phyloP scores from a whole-genome alignment of 768 basidiomycete species.

The Serpula lacrymans region DNA sequence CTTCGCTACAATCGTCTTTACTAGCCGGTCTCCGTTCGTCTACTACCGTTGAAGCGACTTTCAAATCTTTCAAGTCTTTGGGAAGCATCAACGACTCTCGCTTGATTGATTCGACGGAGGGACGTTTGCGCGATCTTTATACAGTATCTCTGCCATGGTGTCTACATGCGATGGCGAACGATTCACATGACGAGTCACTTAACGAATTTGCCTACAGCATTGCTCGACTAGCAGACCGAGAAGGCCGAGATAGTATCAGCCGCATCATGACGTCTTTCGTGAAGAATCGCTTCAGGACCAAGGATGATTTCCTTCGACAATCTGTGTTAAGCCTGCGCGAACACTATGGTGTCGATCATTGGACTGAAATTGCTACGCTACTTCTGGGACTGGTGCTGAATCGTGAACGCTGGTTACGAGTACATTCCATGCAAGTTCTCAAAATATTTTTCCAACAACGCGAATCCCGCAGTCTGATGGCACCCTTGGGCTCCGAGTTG shows the following conservation, averaged over 20 bases:
- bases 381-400: slow-evolving; percentile 88
- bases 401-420: slow-evolving; percentile 72
- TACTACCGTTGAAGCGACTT: slow-evolving; percentile 59
- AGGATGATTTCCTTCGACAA: slow-evolving; percentile 91
- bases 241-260: slow-evolving; percentile 74
- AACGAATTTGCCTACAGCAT: slow-evolving; percentile 73
- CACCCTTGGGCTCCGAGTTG: slow-evolving; percentile 77
- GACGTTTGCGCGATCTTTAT: slow-evolving; percentile 79
- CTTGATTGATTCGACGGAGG: slow-evolving; percentile 68
- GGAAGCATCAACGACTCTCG: slow-evolving; percentile 56
- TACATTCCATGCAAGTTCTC: slow-evolving; percentile 82
- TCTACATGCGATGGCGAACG: slow-evolving; percentile 71
- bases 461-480: slow-evolving; percentile 71
- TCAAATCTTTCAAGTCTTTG: slow-evolving; percentile 63
- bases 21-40: slow-evolving; percentile 80
- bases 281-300: slow-evolving; percentile 83
- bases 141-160: slow-evolving; percentile 86
- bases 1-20: slow-evolving; percentile 66
- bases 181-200: slow-evolving; percentile 54
- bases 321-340: slow-evolving; percentile 84
- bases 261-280: slow-evolving; percentile 90
- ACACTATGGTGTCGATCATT: slow-evolving; percentile 70
- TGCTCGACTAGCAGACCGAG: slow-evolving; percentile 63
- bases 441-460: slow-evolving; percentile 87
- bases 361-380: slow-evolving; percentile 79